These are phyloP conservation scores for Podaxis sp. DNA, from an alignment of 768 basidiomycete species.

Conservation along the genomic window DNA sequence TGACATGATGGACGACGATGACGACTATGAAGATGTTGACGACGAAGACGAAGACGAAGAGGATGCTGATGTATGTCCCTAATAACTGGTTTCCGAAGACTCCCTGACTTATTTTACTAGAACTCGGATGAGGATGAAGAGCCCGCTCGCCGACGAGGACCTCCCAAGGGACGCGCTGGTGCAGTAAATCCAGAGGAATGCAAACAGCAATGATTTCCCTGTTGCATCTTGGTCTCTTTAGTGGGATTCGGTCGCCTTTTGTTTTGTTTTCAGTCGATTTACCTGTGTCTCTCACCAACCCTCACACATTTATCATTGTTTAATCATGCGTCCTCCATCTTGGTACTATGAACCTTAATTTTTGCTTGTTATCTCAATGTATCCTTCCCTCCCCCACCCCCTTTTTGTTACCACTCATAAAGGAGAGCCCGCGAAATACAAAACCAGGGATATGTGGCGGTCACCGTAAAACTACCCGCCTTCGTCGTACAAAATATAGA, in stretches of 20 bases:
- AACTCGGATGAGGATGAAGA: slow-evolving; percentile 66
- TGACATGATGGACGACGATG: slow-evolving; percentile 60
- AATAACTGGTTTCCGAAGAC: not conserved
- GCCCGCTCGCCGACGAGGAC: slow-evolving; percentile 55
- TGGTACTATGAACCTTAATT: not conserved
- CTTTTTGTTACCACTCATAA: not conserved
- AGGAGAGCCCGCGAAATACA: not conserved
- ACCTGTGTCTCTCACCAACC: not conserved
- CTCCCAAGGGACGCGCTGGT: slow-evolving; percentile 53
- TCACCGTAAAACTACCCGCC: too few species aligned
- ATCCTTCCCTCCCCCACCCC: not conserved
- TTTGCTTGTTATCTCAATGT: not conserved
- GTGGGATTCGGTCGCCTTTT: not conserved
- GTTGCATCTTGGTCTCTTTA: not conserved
- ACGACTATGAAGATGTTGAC: slow-evolving; percentile 56
- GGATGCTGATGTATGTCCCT: slow-evolving; percentile 42
- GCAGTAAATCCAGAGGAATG: slow-evolving; percentile 82
- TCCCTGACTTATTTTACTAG: slow-evolving; percentile 30
- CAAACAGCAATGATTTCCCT: slow-evolving; percentile 71
- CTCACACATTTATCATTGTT: slow-evolving; percentile 4
- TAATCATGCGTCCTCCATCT: not conserved
- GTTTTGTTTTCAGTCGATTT: not conserved
- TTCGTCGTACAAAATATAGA: too few species aligned
- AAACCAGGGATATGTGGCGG: not conserved
- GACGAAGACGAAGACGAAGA: slow-evolving; percentile 61